These are phyloP conservation scores for Pisolithus marmoratus DNA, from an alignment of 768 basidiomycete genomes.

Conservation along the genomic window DNA sequence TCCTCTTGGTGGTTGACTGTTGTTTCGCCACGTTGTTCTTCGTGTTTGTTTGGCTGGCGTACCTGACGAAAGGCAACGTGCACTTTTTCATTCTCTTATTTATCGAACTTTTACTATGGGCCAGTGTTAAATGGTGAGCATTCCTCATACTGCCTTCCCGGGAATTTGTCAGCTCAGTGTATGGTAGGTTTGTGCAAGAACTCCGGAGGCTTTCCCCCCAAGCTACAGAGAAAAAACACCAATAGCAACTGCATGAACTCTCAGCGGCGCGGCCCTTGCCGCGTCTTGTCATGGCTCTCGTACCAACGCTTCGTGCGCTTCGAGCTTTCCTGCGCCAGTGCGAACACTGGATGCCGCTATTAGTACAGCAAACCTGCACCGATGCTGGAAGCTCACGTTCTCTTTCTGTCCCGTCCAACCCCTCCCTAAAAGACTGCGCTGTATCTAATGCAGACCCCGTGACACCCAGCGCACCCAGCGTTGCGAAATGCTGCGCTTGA, in stretches of 20 bases:
- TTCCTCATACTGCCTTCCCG: neutral
- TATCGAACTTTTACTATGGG: conserved; percentile 69
- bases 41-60: conserved; percentile 53
- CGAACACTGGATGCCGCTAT: conserved; percentile 58
- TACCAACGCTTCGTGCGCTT: conserved; percentile 80
- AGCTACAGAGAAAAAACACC: conserved; percentile 18
- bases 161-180: conserved; percentile 2
- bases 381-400: conserved; percentile 57
- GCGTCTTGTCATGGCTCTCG: conserved; percentile 60
- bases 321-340: conserved; percentile 77
- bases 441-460: conserved; percentile 49
- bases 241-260: conserved; percentile 2
- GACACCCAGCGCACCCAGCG: conserved; percentile 53
- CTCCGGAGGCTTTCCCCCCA: conserved; percentile 35
- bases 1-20: conserved; percentile 57
- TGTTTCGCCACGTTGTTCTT: conserved; percentile 54
- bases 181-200: conserved; percentile 62
- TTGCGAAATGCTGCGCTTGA: conserved; percentile 86
- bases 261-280: conserved; percentile 47
- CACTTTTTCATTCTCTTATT: conserved; percentile 64
- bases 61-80: conserved; percentile 56
- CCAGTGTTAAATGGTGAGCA: conserved; percentile 72
- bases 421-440: conserved; percentile 80
- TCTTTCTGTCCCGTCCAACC: conserved; percentile 87
- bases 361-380: conserved; percentile 1